These are phyloP conservation scores for Petrea volubilis DNA, from an alignment of 257 asterid genomes.

Conservation along the genomic window DNA sequence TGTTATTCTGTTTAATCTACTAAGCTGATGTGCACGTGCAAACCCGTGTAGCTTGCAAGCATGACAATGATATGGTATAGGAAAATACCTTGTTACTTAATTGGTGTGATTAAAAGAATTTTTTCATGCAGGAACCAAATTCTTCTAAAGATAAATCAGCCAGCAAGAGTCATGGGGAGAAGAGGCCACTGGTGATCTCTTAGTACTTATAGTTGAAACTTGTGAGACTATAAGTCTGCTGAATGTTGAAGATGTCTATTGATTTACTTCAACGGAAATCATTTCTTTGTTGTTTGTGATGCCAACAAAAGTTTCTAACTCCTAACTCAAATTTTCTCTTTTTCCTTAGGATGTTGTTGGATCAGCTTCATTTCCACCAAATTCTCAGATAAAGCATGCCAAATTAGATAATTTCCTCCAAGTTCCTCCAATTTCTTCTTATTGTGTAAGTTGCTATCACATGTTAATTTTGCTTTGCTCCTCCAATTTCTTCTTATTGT, in stretches of 20 bases:
- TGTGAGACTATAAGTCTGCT: constrained; percentile 1
- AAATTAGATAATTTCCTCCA: constrained; percentile 78
- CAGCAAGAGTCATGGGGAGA: constrained; percentile 50
- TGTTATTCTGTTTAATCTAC: background rate
- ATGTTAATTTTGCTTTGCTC: constrained; percentile 5
- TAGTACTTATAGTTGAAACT: constrained; percentile 19
- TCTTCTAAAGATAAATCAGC: constrained; percentile 65
- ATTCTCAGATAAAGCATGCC: constrained; percentile 53
- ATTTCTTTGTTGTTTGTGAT: background rate
- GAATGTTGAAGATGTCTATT: background rate
- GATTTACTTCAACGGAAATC: background rate
- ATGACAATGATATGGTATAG: background rate
- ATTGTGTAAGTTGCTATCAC: constrained; percentile 63
- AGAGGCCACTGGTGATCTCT: constrained; percentile 58
- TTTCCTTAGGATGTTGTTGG: constrained; percentile 53
- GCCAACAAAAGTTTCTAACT: background rate
- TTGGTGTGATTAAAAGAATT: background rate
- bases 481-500: too few species aligned
- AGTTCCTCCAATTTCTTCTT: constrained; percentile 77
- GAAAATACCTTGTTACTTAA: background rate
- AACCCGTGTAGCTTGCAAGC: background rate
- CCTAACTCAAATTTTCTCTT: constrained; percentile 1
- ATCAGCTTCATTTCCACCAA: constrained; percentile 62
- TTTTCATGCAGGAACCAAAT: constrained; percentile 70
- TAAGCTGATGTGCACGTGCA: background rate